Percentiles rank a stretch among this genome's conserved stretches.
phyloP scores from a whole-genome alignment of 2,329 filamentous ascomycete species.

The Paraconiothyrium sp. region DNA sequence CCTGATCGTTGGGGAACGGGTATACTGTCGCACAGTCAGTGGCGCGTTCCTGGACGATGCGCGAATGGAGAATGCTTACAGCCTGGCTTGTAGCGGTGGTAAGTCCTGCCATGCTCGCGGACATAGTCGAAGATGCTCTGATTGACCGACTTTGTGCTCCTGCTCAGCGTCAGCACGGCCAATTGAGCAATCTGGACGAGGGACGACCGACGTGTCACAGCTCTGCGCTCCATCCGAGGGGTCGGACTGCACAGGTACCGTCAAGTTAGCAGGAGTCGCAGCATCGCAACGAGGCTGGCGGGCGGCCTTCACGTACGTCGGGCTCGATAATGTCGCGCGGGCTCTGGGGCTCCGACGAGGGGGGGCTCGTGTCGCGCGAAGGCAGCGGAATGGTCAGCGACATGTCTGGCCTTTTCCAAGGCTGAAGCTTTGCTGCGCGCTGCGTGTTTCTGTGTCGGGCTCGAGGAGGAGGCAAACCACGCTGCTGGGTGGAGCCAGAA shows the following conservation, averaged over 20 bases:
- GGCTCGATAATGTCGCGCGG: constrained; percentile 37
- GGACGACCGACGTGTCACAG: constrained; percentile 43
- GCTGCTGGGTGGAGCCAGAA: constrained; percentile 24
- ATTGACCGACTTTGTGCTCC: constrained; percentile 51
- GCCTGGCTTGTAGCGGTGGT: constrained; percentile 51
- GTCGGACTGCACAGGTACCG: constrained; percentile 39
- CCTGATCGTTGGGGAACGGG: constrained; percentile 51
- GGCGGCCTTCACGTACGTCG: constrained; percentile 30
- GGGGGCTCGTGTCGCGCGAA: constrained; percentile 29
- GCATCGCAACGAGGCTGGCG: not conserved
- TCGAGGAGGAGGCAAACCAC: constrained; percentile 23
- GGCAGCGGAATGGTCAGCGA: constrained; percentile 33
- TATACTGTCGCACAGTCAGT: constrained; percentile 47
- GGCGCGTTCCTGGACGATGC: not conserved
- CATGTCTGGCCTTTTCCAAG: constrained; percentile 20
- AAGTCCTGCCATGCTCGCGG: constrained; percentile 53
- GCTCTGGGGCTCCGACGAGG: constrained; percentile 31
- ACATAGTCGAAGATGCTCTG: constrained; percentile 52
- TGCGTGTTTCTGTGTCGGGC: constrained; percentile 15
- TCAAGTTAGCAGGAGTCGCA: constrained; percentile 12
- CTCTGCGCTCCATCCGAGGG: constrained; percentile 42
- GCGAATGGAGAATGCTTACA: constrained; percentile 34
- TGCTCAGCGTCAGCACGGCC: constrained; percentile 33
- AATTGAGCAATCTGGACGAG: constrained; percentile 4
- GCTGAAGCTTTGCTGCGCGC: not conserved